phyloP scores from a whole-genome alignment of 2,329 filamentous ascomycete species.

The Cadophora malorum region DNA sequence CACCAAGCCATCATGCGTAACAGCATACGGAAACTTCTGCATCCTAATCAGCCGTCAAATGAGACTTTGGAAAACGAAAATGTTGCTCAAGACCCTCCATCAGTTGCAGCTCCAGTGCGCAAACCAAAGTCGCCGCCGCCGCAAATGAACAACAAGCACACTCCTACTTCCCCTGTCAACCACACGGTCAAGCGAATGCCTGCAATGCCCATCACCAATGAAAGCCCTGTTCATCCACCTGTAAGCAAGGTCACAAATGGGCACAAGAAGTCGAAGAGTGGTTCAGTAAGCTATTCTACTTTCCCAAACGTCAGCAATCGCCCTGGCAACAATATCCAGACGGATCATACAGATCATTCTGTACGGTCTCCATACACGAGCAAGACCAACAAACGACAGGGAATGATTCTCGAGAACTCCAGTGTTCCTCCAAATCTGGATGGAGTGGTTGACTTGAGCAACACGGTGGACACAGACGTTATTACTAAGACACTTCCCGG shows the following conservation, averaged over 20 bases:
- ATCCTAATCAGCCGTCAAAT: slow-evolving; percentile 1
- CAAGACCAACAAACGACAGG: slow-evolving; percentile 22
- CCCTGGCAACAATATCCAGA: slow-evolving; percentile 11
- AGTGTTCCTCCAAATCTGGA: slow-evolving; percentile 35
- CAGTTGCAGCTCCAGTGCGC: background rate
- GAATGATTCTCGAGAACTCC: slow-evolving; percentile 30
- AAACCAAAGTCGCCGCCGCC: background rate
- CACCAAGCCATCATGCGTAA: slow-evolving; percentile 20
- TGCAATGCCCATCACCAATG: slow-evolving; percentile 2
- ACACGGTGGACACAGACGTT: slow-evolving; percentile 42
- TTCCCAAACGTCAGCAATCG: slow-evolving; percentile 22
- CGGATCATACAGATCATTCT: slow-evolving; percentile 8
- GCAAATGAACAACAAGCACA: slow-evolving; percentile 2
- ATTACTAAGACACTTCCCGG: slow-evolving; percentile 40
- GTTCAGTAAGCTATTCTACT: slow-evolving; percentile 29
- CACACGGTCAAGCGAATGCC: slow-evolving; percentile 26
- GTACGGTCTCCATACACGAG: background rate
- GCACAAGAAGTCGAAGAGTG: slow-evolving; percentile 21
- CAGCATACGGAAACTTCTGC: slow-evolving; percentile 6
- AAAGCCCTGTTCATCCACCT: background rate
- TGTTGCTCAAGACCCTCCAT: slow-evolving; percentile 16
- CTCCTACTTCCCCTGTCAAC: background rate
- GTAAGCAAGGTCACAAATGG: slow-evolving; percentile 11
- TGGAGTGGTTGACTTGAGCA: slow-evolving; percentile 39
- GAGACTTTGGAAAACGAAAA: slow-evolving; percentile 17